Evolutionary conservation across 1,139 yeast genomes (phyloP).

Genomic region (Saccharomyces pastorianus): DNA sequence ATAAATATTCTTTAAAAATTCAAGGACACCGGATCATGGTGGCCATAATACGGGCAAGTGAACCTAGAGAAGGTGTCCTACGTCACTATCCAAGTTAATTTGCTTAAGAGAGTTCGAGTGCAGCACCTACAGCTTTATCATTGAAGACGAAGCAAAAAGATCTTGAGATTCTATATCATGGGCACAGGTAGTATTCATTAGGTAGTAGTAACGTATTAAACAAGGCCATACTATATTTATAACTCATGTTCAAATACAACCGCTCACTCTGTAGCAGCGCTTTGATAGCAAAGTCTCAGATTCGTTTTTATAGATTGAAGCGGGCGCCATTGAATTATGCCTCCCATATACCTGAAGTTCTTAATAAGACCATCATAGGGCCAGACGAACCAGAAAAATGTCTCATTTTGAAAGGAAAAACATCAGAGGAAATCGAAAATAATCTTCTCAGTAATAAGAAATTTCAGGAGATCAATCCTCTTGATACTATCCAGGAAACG

Average conservation of each 20-base stretch:
- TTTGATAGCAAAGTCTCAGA: neutral
- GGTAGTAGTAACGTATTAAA: neutral
- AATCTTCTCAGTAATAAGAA: neutral
- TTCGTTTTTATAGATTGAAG: neutral
- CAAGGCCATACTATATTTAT: neutral
- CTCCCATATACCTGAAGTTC: neutral
- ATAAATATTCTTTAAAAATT: too few relatives aligned
- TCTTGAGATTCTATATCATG: neutral
- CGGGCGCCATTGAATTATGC: neutral
- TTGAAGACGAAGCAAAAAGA: neutral
- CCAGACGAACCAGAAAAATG: neutral
- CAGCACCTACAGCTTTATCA: neutral
- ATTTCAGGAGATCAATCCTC: slow-evolving; percentile 12
- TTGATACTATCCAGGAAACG: slow-evolving; percentile 11
- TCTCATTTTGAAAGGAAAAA: neutral
- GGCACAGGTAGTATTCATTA: neutral
- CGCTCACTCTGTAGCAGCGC: neutral
- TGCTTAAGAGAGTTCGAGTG: neutral
- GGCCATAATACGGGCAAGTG: neutral
- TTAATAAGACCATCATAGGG: neutral
- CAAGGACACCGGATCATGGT: too few relatives aligned
- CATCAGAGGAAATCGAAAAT: neutral
- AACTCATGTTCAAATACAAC: neutral
- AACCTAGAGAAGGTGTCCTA: neutral
- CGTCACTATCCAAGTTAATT: neutral